phyloP scores from a whole-genome alignment of 805 yeast species.

The Zygosaccharomyces gambellarensis region DNA sequence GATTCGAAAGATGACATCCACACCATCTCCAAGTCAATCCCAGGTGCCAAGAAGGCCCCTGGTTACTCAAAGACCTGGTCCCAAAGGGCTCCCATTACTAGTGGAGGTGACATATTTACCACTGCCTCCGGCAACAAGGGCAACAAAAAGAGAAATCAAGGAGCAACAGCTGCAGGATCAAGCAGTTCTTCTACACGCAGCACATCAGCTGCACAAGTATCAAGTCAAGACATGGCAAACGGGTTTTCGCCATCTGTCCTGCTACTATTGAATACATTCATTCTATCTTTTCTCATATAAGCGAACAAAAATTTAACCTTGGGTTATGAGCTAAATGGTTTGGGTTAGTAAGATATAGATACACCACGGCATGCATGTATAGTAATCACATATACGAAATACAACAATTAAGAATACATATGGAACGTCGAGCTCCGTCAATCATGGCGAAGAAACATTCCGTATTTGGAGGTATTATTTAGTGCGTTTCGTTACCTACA shows the following conservation, averaged over 20 bases:
- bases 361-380: no score
- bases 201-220: neutral
- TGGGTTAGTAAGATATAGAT: no score
- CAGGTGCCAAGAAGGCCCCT: constrained; percentile 47
- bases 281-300: neutral
- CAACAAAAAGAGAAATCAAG: neutral
- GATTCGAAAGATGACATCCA: constrained; percentile 21
- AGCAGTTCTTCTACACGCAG: neutral
- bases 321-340: no score
- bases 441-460: neutral
- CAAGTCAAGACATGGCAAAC: neutral
- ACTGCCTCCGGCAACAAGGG: constrained; percentile 11
- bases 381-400: no score
- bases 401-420: no score
- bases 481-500: neutral
- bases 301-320: no score
- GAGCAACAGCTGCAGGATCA: neutral
- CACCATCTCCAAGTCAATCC: constrained; percentile 33
- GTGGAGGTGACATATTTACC: constrained; percentile 31
- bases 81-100: constrained; percentile 19
- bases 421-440: no score
- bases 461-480: neutral
- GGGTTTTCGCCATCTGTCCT: neutral
- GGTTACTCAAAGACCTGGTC: constrained; percentile 44
- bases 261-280: neutral